phyloP scores from a whole-genome alignment of 176 grass and related monocot species.

The Zoysia japonica region DNA sequence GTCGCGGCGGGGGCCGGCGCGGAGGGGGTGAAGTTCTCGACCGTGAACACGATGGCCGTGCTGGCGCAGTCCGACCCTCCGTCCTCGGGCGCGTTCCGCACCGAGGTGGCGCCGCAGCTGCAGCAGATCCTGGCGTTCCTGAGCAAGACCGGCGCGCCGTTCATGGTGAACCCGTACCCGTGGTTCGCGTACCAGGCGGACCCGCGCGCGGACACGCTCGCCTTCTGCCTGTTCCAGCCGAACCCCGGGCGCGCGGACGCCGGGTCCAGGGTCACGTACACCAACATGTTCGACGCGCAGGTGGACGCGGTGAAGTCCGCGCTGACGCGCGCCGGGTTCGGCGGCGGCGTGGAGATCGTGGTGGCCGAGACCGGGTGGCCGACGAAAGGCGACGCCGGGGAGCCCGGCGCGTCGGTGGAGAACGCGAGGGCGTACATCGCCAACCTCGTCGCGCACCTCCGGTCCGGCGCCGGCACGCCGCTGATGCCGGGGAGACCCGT shows the following conservation, averaged over 20 bases:
- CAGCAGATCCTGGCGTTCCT: constrained; percentile 72
- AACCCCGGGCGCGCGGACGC: constrained; percentile 77
- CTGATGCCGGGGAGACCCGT: constrained; percentile 70
- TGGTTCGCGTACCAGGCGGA: constrained; percentile 95
- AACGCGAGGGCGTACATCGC: constrained; percentile 73
- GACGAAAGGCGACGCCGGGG: constrained; percentile 60
- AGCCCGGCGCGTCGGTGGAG: constrained; percentile 65
- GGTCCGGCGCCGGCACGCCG: constrained; percentile 79
- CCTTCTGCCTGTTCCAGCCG: constrained; percentile 91
- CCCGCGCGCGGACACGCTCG: constrained; percentile 77
- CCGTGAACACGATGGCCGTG: constrained; percentile 91
- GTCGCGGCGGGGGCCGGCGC: constrained; percentile 38
- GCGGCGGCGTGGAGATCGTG: constrained; percentile 60
- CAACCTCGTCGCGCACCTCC: constrained; percentile 71
- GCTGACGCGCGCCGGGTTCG: constrained; percentile 55
- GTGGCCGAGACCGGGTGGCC: constrained; percentile 98
- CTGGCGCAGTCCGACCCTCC: constrained; percentile 88
- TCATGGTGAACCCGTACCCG: constrained; percentile 98
- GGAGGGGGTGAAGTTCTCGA: constrained; percentile 62
- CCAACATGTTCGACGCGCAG: constrained; percentile 99
- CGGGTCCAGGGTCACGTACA: constrained; percentile 66
- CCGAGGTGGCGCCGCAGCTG: constrained; percentile 58
- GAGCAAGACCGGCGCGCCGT: constrained; percentile 62
- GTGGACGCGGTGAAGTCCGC: constrained; percentile 81
- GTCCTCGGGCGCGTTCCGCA: constrained; percentile 76